phyloP scores from a whole-genome alignment of 495 filamentous ascomycete genomes.

The Aspergillus sparsus region DNA sequence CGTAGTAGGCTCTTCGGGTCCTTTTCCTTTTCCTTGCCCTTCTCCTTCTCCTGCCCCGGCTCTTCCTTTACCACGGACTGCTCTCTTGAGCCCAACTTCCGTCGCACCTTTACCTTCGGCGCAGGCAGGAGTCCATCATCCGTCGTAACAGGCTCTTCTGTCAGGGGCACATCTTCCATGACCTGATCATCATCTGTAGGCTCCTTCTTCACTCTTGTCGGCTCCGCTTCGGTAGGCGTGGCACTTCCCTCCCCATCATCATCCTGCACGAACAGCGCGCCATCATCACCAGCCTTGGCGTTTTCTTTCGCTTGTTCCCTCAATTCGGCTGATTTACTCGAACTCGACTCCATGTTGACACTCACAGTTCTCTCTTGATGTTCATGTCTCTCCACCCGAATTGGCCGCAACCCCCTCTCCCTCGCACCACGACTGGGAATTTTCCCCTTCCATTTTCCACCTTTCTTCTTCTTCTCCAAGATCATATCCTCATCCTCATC shows the following conservation, averaged over 20 bases:
- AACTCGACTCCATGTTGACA: conserved; percentile 55
- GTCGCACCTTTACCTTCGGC: conserved; percentile 43
- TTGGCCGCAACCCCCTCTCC: conserved; percentile 43
- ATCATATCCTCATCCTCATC: conserved; percentile 23
- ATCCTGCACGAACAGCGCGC: conserved; percentile 35
- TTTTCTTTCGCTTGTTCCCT: conserved; percentile 36
- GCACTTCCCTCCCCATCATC: conserved; percentile 25
- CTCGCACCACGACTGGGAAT: neutral
- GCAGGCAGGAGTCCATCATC: conserved; percentile 44
- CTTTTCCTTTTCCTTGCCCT: conserved; percentile 19
- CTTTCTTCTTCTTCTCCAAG: conserved; percentile 36
- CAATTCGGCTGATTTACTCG: conserved; percentile 45
- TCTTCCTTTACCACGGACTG: conserved; percentile 18
- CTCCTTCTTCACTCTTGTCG: conserved; percentile 44
- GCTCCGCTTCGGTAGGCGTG: conserved; percentile 22
- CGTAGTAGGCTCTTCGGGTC: conserved; percentile 42
- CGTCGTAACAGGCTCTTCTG: conserved; percentile 26
- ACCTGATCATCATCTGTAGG: conserved; percentile 44
- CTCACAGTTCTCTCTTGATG: conserved; percentile 52
- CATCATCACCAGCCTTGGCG: conserved; percentile 33
- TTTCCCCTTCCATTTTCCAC: conserved; percentile 21
- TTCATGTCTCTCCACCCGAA: conserved; percentile 52
- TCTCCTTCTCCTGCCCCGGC: conserved; percentile 15
- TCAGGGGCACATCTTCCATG: conserved; percentile 38
- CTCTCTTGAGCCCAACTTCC: conserved; percentile 32